These are phyloP conservation scores for Blastobotrys ciferrii DNA, from an alignment of 1,139 yeast genomes.

Conservation along the genomic window DNA sequence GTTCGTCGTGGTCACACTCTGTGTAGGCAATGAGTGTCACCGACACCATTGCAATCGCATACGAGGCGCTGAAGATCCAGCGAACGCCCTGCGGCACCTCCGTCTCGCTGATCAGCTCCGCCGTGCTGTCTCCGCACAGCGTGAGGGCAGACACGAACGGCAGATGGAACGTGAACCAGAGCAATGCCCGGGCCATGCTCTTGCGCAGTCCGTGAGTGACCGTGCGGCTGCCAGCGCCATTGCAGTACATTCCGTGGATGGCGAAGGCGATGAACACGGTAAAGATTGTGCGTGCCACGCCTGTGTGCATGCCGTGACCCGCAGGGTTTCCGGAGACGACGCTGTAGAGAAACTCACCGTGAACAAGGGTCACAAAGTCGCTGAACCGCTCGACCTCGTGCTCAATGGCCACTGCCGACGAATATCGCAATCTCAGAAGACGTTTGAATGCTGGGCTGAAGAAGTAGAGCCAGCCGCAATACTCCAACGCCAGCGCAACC, in stretches of 20 bases:
- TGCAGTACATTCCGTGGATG: conserved; percentile 54
- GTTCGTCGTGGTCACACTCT: neutral
- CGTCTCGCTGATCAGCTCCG: conserved; percentile 40
- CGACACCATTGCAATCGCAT: neutral
- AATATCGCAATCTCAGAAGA: conserved; percentile 43
- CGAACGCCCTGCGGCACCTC: conserved; percentile 8
- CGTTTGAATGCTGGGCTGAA: conserved; percentile 52
- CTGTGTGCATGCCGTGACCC: conserved; percentile 47
- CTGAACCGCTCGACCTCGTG: conserved; percentile 64
- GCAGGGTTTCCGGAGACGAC: conserved; percentile 53
- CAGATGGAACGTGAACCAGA: conserved; percentile 51
- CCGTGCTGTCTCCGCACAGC: conserved; percentile 63
- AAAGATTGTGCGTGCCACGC: conserved; percentile 50
- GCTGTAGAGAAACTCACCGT: conserved; percentile 62
- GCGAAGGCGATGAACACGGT: conserved; percentile 51
- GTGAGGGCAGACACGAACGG: conserved; percentile 41
- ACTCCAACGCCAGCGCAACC: conserved; percentile 46
- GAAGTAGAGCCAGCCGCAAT: conserved; percentile 26
- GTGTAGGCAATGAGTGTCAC: conserved; percentile 4
- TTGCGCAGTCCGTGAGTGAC: conserved; percentile 59
- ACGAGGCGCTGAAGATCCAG: conserved; percentile 5
- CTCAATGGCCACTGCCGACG: conserved; percentile 64
- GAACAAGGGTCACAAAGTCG: conserved; percentile 60
- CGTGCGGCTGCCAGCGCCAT: conserved; percentile 50
- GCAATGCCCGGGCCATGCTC: conserved; percentile 46